Conservation (phyloP, 331 rosid genomes). For the Cydonia oblonga region DNA sequence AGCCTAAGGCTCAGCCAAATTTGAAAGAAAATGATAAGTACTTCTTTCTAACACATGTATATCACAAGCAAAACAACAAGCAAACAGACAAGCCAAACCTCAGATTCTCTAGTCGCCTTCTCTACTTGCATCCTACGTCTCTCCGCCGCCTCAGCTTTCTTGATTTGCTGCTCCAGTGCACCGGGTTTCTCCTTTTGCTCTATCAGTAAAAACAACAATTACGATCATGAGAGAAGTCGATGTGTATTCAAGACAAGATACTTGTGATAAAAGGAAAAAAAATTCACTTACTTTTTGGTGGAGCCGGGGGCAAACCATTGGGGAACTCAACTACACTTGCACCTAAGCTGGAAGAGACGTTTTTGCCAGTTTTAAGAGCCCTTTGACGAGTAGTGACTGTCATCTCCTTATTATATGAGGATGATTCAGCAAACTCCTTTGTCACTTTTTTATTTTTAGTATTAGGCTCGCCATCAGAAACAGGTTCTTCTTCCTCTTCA, state of each 20-base stretch:
- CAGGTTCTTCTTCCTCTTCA: slow-evolving; percentile 22
- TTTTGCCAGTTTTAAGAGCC: slow-evolving; percentile 64
- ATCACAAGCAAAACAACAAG: neutral
- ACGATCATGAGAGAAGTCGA: slow-evolving; percentile 1
- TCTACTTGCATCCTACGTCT: slow-evolving; percentile 53
- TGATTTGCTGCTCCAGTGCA: slow-evolving; percentile 48
- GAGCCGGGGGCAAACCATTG: slow-evolving; percentile 72
- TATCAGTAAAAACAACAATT: slow-evolving; percentile 11
- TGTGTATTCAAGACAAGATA: slow-evolving; percentile 6
- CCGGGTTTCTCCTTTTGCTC: slow-evolving; percentile 39
- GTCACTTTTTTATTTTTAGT: slow-evolving; percentile 29
- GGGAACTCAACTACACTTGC: slow-evolving; percentile 55
- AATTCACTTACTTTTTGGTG: slow-evolving; percentile 59
- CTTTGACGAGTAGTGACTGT: slow-evolving; percentile 65
- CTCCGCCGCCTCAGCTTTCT: slow-evolving; percentile 55
- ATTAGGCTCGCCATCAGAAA: slow-evolving; percentile 18
- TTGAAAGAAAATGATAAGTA: neutral
- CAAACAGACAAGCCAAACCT: slow-evolving; percentile 25
- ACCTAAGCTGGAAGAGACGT: slow-evolving; percentile 35
- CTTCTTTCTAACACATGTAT: neutral
- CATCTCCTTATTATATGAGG: slow-evolving; percentile 47
- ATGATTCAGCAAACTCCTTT: slow-evolving; percentile 57
- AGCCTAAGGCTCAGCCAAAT: slow-evolving; percentile 25
- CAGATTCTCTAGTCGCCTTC: slow-evolving; percentile 57
- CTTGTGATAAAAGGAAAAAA: neutral